Base-by-base conservation (phyloP, 2,329 filamentous ascomycete genomes). In the Septoria linicola region DNA sequence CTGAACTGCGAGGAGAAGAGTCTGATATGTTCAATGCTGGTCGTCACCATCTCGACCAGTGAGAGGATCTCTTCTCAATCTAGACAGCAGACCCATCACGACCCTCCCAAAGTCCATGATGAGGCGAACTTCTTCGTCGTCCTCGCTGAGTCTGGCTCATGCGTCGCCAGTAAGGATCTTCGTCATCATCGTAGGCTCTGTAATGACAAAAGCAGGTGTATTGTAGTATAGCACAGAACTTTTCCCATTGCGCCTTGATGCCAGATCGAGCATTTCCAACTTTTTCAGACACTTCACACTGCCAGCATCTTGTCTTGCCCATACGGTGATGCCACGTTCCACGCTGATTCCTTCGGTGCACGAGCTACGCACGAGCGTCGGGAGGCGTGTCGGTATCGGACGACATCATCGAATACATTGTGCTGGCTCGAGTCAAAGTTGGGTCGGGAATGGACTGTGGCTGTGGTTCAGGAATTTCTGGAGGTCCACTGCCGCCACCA, bases 171-270 rank as follows among this genome's bases (percentile, higher is more conserved):
- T 55, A 44, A 16, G 53, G 55, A 49, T 58, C 55, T 32, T 60
- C 55, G 25, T 60, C 58, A 36, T 60, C 56, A 35, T 60, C 53
- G 41, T 59, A 60, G 6, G 51, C 58, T 25, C 54, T 46, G 41
- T 64, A 64, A 41, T 59, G 57, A 51, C 60, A 62, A 25, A 64
- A 59, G 46, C 63, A 65, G 10, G 58, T 64, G 49, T 61, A 65
- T 41, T 57, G 51, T 55, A 62, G 11, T 14, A 41, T 49, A 32
- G 43, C 17, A 36, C 40, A 27, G 13, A 60, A 16, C 36, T 49
- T 57, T 17, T 31, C 42, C 55, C 54, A 60, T 14, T 43, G 54
- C 35, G 21, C 14, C 43, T 51, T 48, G 20, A 32, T 30, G n/a
- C 23, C 36, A 20, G 39, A 41, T 36, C n/a, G 25, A 25, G 36